Base-by-base conservation (phyloP, 495 filamentous ascomycete species). In the Neurospora tetrasperma region DNA sequence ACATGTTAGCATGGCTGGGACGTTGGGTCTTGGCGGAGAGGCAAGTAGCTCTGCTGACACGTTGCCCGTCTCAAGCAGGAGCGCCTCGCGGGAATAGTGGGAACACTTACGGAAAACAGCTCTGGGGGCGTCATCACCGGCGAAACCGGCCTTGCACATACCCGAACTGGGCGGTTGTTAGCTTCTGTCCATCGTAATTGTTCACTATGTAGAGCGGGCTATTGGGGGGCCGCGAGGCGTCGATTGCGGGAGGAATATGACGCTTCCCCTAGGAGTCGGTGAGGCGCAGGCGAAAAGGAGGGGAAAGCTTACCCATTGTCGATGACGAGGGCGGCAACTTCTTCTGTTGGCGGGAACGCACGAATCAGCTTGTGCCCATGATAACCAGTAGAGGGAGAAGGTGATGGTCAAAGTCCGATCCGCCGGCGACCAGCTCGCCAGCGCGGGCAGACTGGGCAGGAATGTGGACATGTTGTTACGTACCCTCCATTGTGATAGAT, bases 61-160 rank as follows among this genome's bases (percentile, higher is more conserved):
- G 66, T 41, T 71, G 69, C 23, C 38, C 16, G 40, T 40, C 42
- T 69, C 42, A 48, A 54, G 18, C 43, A 71, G 71, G 72, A 73
- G 72, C 75, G 73, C 71, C 69, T 73, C 71, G 72, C 69, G 71
- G 78, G 78, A 78, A 74, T 78, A 76, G 74, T 74, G 82, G 77
- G 78, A 72, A 77, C 74, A 98, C 96, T 97, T 93, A 99, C 96
- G 96, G 91, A 99, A 99, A 82, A 99, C 96, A 86, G 96, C 96
- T 88, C 96, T 90, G 79, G 96, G 96, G 86, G 96, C 96, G 94
- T 99, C 96, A 83, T 99, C 96, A 94, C 96, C 96, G 88, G 96
- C 96, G 87, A 99, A 99, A 93, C 96, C 96, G 92, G 96, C 96
- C 89, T 99, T 99, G 88, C 96, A 99, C 96, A 99, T 99, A 90